phyloP scores from a whole-genome alignment of 2,329 filamentous ascomycete genomes.

The Gyromitra esculenta region DNA sequence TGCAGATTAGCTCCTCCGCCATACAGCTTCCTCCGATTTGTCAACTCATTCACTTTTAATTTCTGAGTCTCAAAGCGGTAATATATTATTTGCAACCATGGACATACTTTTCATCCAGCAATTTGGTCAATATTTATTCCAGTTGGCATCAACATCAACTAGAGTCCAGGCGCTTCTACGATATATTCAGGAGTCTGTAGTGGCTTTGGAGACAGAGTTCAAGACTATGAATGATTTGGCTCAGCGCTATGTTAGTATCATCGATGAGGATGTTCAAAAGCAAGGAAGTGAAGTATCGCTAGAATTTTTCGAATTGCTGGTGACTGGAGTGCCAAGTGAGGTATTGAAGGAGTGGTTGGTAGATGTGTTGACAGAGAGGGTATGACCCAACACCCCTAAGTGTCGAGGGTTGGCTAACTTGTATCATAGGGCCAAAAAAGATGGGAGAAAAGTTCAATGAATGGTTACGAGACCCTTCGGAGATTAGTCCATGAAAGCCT shows the following conservation, averaged over 20 bases:
- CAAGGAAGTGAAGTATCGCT: constrained; percentile 56
- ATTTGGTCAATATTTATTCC: constrained; percentile 80
- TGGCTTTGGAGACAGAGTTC: constrained; percentile 83
- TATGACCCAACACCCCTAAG: constrained; percentile 61
- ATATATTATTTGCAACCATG: constrained; percentile 74
- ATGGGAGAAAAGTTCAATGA: constrained; percentile 88
- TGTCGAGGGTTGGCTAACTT: constrained; percentile 52
- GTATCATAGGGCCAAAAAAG: constrained; percentile 79
- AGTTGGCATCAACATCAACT: constrained; percentile 86
- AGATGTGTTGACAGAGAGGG: constrained; percentile 80
- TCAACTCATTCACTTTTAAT: constrained; percentile 57
- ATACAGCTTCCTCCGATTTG: constrained; percentile 56
- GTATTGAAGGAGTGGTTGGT: constrained; percentile 87
- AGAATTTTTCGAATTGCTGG: constrained; percentile 58
- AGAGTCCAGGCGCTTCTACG: constrained; percentile 85
- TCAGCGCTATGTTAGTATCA: constrained; percentile 76
- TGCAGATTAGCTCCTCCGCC: constrained; percentile 54
- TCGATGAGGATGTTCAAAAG: constrained; percentile 75
- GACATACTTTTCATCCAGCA: constrained; percentile 84
- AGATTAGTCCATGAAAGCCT: constrained; percentile 86
- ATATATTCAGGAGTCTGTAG: constrained; percentile 82
- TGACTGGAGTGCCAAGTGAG: constrained; percentile 57
- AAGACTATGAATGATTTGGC: constrained; percentile 83
- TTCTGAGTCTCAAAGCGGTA: constrained; percentile 46
- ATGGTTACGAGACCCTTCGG: constrained; percentile 80